Percentiles rank a stretch among this genome's conserved stretches.
These are phyloP conservation scores for Kazachstania taianensis DNA, from an alignment of 805 yeast species.

Conservation along the genomic window DNA sequence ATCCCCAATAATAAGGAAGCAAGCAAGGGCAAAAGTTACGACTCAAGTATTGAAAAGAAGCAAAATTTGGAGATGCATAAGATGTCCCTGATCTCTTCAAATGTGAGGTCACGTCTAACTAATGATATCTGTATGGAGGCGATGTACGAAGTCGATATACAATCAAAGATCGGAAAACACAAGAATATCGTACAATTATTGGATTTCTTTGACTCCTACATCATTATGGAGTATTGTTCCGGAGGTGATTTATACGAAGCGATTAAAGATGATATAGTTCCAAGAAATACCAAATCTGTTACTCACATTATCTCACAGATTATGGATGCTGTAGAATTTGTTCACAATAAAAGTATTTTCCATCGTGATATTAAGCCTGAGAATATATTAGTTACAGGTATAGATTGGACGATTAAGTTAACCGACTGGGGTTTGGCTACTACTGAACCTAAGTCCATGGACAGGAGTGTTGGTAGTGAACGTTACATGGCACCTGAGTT, in stretches of 20 bases:
- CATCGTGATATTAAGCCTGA: conserved; percentile 79
- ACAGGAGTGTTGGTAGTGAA: conserved; percentile 82
- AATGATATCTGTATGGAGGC: conserved; percentile 47
- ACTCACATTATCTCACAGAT: conserved; percentile 50
- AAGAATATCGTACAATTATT: conserved; percentile 48
- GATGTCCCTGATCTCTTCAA: conserved; percentile 30
- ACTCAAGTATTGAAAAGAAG: conserved; percentile 18
- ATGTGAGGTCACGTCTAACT: conserved; percentile 26
- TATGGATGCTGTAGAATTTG: conserved; percentile 64
- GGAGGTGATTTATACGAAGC: conserved; percentile 84
- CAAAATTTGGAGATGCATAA: conserved; percentile 16
- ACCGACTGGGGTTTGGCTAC: conserved; percentile 75
- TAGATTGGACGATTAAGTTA: conserved; percentile 47
- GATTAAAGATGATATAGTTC: conserved; percentile 51
- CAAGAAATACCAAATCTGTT: conserved; percentile 37
- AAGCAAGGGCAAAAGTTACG: conserved; percentile 3
- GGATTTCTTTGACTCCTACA: conserved; percentile 56
- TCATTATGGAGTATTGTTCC: conserved; percentile 73
- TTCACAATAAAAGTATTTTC: conserved; percentile 63
- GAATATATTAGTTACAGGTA: conserved; percentile 49
- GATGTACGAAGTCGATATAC: conserved; percentile 56
- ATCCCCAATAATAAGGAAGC: conserved; percentile 13
- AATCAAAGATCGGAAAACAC: conserved; percentile 49
- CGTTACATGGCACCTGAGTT: conserved; percentile 93
- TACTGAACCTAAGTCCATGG: conserved; percentile 40